Conservation (phyloP, 169 alveolate genomes). For the Perkinsus marinus region DNA sequence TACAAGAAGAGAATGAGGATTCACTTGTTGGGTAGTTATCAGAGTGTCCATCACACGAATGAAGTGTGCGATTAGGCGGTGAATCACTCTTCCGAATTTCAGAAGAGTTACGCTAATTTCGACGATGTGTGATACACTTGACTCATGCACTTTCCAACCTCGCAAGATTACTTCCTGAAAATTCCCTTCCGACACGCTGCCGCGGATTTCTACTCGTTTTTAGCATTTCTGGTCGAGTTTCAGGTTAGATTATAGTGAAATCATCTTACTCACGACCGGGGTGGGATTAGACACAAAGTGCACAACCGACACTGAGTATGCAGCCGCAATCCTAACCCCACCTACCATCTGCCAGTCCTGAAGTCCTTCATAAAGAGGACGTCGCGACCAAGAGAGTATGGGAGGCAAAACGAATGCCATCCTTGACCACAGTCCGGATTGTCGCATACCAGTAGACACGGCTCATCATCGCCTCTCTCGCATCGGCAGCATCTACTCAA, state of each 20-base stretch:
- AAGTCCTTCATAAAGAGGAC: not conserved
- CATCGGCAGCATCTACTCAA: not conserved
- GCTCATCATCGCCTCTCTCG: not conserved
- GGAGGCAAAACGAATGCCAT: not conserved
- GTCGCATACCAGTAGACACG: not conserved
- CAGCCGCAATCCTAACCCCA: no score
- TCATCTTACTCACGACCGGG: no score
- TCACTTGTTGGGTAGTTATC: no score
- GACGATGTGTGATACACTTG: not conserved
- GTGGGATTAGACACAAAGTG: no score
- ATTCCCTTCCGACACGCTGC: not conserved
- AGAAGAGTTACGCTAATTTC: not conserved
- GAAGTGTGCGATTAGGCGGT: not conserved
- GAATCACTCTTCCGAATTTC: not conserved
- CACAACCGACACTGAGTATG: not conserved
- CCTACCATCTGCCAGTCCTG: not conserved
- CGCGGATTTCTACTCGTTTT: no score
- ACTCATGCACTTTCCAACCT: not conserved
- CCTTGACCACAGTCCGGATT: not conserved
- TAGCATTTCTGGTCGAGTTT: no score
- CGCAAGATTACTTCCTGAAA: not conserved
- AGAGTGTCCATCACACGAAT: no score
- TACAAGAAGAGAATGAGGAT: no score
- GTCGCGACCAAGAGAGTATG: not conserved
- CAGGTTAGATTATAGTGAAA: not conserved